Conservation (phyloP, 352 stramenopile species). For the Pythium pyrilobum region DNA sequence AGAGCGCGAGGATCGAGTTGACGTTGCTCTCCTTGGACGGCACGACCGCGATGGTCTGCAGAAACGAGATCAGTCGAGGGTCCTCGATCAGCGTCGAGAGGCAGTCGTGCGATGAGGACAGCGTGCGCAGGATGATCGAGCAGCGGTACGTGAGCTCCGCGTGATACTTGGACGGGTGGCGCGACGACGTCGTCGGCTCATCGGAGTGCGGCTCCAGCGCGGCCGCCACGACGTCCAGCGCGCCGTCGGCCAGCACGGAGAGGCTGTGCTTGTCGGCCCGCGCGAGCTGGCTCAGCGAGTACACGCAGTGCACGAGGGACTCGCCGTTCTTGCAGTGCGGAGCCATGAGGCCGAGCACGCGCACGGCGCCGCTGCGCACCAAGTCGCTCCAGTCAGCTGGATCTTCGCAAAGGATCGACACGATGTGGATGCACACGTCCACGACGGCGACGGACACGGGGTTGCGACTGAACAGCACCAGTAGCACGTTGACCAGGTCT, state of each 20-base stretch:
- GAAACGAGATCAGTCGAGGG: slow-evolving; percentile 42
- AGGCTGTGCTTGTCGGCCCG: slow-evolving; percentile 37
- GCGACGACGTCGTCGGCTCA: slow-evolving; percentile 13
- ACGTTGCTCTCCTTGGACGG: slow-evolving; percentile 38
- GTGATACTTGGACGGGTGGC: background rate
- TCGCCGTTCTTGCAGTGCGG: slow-evolving; percentile 15
- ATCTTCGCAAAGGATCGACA: slow-evolving; percentile 70
- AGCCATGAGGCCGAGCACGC: slow-evolving; percentile 45
- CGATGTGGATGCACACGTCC: slow-evolving; percentile 56
- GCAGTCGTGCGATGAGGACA: slow-evolving; percentile 50
- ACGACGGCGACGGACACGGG: slow-evolving; percentile 30
- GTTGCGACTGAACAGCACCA: slow-evolving; percentile 30
- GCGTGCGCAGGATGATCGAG: slow-evolving; percentile 58
- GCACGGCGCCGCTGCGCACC: slow-evolving; percentile 43
- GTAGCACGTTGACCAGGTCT: slow-evolving; percentile 40
- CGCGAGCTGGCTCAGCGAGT: slow-evolving; percentile 62
- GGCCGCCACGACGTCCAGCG: slow-evolving; percentile 48
- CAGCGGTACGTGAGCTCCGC: slow-evolving; percentile 49
- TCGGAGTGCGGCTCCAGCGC: slow-evolving; percentile 19
- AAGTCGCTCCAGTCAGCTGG: slow-evolving; percentile 40
- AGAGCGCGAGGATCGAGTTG: slow-evolving; percentile 64
- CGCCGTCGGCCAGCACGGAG: slow-evolving; percentile 49
- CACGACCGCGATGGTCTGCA: slow-evolving; percentile 32
- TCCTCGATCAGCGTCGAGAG: slow-evolving; percentile 48
- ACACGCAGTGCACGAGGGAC: slow-evolving; percentile 49